Percentiles rank a stretch among this genome's conserved stretches.
phyloP scores from a whole-genome alignment of 768 basidiomycete genomes.

The Sporobolomyces pararoseus region DNA sequence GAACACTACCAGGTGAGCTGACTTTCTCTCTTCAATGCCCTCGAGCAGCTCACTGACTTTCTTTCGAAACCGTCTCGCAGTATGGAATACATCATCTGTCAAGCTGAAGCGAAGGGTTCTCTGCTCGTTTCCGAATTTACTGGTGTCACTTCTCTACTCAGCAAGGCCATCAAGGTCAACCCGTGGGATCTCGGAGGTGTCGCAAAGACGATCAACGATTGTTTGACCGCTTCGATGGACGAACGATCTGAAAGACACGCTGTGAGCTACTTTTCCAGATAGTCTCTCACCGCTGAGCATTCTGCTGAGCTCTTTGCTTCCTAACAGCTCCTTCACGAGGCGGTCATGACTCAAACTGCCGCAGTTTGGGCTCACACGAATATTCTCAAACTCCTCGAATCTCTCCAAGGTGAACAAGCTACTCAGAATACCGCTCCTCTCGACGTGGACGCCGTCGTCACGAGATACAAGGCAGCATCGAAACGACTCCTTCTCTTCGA shows the following conservation, averaged over 20 bases:
- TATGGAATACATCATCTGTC: constrained; percentile 86
- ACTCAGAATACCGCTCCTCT: constrained; percentile 82
- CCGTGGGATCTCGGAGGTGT: constrained; percentile 83
- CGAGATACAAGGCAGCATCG: constrained; percentile 63
- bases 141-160: constrained; percentile 91
- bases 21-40: neutral
- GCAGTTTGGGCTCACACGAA: constrained; percentile 90
- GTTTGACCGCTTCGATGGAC: constrained; percentile 69
- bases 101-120: constrained; percentile 75
- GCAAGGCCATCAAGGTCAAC: constrained; percentile 82
- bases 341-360: constrained; percentile 88
- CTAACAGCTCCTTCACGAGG: constrained; percentile 59
- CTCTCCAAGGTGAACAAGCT: constrained; percentile 71
- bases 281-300: neutral
- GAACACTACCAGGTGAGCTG: constrained; percentile 76
- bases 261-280: constrained; percentile 46
- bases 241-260: constrained; percentile 74
- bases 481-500: constrained; percentile 91
- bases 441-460: constrained; percentile 60
- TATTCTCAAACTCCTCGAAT: constrained; percentile 78
- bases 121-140: constrained; percentile 94
- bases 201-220: constrained; percentile 86
- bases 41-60: neutral
- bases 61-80: constrained; percentile 12
- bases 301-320: neutral